Percentiles rank a stretch among this genome's conserved stretches.
phyloP scores from a whole-genome alignment of 108 stramenopile genomes.

The Schizochytrium sp. region DNA sequence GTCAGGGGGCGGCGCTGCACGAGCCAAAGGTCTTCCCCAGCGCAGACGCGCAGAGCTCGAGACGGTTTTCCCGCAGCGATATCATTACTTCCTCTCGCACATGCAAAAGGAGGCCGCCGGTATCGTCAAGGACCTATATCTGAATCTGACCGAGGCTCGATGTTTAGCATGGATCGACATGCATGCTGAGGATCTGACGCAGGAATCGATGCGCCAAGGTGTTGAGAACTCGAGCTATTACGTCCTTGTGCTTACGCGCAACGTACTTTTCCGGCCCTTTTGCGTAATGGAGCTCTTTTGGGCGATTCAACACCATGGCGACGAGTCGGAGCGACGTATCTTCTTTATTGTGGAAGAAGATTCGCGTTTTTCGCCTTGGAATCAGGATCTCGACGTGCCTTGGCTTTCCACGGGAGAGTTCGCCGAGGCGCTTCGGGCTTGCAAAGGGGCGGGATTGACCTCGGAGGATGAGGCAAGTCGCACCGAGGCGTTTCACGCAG shows the following conservation, averaged over 20 bases:
- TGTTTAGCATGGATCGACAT: background rate
- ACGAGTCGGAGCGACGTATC: background rate
- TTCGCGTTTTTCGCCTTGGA: background rate
- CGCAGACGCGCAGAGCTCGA: background rate
- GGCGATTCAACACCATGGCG: background rate
- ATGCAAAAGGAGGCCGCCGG: background rate
- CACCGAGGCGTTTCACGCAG: background rate
- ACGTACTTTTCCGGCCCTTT: background rate
- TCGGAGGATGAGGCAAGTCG: no score
- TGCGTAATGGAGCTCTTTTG: slow-evolving; percentile 10
- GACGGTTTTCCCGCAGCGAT: background rate
- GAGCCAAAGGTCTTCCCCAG: background rate
- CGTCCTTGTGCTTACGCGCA: background rate
- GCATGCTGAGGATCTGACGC: background rate
- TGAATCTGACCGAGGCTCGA: background rate
- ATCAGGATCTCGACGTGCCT: background rate
- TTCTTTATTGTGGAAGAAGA: background rate
- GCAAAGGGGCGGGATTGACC: no score
- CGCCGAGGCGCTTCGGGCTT: background rate
- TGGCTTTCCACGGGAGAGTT: background rate
- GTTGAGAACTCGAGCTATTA: background rate
- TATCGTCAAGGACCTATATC: background rate
- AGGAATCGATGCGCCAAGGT: background rate
- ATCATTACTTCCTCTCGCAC: background rate
- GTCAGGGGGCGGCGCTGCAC: background rate